Base-by-base conservation (phyloP, 2,329 filamentous ascomycete genomes). In the Fusarium subglutinans region DNA sequence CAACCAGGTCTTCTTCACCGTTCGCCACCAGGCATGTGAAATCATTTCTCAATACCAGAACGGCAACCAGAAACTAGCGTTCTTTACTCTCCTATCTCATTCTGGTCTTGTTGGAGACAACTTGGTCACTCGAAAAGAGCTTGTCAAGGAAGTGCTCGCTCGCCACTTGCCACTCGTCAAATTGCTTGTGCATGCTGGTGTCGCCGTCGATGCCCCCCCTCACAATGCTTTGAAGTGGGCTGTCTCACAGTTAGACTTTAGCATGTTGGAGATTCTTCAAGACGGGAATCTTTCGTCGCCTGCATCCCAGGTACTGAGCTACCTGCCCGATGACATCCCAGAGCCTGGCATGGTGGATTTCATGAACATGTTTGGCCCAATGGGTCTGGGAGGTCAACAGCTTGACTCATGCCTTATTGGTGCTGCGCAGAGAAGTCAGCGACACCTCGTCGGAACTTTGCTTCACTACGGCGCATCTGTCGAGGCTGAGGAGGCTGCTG, bases 161-260 rank as follows among this genome's bases (percentile, higher is more conserved):
- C 61, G 50, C 3, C 44, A 67, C 7, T 8, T 68, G 5, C 51
- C 56, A 10, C 61, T 73, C 0, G 54, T 67, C 4, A 57, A 54
- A 1, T 37, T 73, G 10, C 45, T 73, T 3, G 44, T 74, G 0
- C 33, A 50, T 22, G 54, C 57, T 0, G 71, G 54, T 5, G 66
- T 68, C 4, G 30, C 17, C 7, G 26, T 74, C 1, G 66, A 74
- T 10, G 47, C 20, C 3, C 41, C 44, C 3, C 44, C 64, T 9
- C 53, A 69, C 9, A 66, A 66, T 13, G 61, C 70, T 6, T 20
- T 73, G 0, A 41, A 61, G 4, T 63, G 35, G 57, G 66, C 57
- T 5, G 22, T 68, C 1, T 67, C 62, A 5, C 45, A 57, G 0
- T 15, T 71, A 2, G 70, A 73, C 40, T 68, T 63, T 12, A 24